Base-by-base conservation (phyloP, 2,329 filamentous ascomycete species). In the Eutypa lata region DNA sequence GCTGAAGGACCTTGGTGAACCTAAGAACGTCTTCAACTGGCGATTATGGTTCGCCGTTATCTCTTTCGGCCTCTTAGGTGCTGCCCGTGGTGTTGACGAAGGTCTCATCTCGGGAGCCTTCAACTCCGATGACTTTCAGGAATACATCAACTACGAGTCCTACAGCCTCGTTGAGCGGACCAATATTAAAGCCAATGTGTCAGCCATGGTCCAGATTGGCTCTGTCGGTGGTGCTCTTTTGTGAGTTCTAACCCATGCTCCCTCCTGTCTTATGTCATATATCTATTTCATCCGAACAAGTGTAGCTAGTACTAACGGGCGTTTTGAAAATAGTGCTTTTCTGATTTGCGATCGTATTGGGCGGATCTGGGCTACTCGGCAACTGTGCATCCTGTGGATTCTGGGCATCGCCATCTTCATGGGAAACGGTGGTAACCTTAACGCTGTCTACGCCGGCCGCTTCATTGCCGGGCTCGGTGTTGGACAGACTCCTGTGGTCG, bases 201-300 rank as follows among this genome's bases (percentile, higher is more conserved):
- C 88, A 2, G 82, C 87, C 47, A 92, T 92, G 89, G 89, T 92
- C 0, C 89, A 91, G 70, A 83, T 91, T 62, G 89, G 89, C 22
- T 88, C 83, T 22, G 87, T 92, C 28, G 84, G 76, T 3, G 89
- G 89, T 43, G 86, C 88, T 28, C 75, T 90, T 31, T 77, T 87
- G 74, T 77, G 64, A 57, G 73, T 65, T 14, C 22, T 10, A 19
- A 10, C 40, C 38, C 7, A 53, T 78, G n/a, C n/a, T n/a, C n/a
- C n/a, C n/a, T n/a, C n/a, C n/a, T n/a, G n/a, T n/a, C n/a, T n/a
- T n/a, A n/a, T n/a, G n/a, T n/a, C 74, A 76, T 64, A 65, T 71
- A 53, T 14, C 24, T 24, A 21, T 26, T 38, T n/a, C 46, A 35
- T 19, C 19, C 11, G 28, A 3, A 1, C 37, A 1, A 19, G 38